Evolutionary conservation across 805 yeast species (phyloP).

Genomic region (Candida khao-thaluensis): DNA sequence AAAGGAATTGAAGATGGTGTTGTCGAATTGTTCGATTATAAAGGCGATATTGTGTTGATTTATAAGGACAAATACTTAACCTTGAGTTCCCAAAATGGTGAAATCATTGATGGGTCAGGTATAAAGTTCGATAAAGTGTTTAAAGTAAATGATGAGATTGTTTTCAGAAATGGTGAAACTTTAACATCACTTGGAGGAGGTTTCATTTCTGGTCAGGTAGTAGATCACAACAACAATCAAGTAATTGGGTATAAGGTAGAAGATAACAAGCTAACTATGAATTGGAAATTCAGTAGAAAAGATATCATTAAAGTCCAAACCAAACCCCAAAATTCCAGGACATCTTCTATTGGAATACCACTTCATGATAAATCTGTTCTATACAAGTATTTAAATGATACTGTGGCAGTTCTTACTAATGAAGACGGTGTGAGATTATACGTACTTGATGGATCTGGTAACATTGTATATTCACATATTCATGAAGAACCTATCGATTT

Average conservation of each 20-base stretch:
- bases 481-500: conserved; percentile 39
- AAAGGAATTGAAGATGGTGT: conserved; percentile 13
- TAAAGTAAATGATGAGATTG: conserved; percentile 6
- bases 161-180: not conserved
- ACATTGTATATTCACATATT: conserved; percentile 47
- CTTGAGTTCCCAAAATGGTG: conserved; percentile 20
- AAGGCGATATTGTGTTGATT: conserved; percentile 16
- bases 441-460: conserved; percentile 72
- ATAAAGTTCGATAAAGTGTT: conserved; percentile 10
- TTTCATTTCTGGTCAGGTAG: conserved; percentile 5
- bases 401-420: conserved; percentile 49
- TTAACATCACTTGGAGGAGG: not conserved
- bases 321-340: conserved; percentile 22
- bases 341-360: conserved; percentile 63
- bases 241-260: conserved; percentile 25
- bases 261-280: conserved; percentile 15
- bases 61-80: conserved; percentile 12
- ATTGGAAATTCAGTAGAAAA: conserved; percentile 32
- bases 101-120: conserved; percentile 12
- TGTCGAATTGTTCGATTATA: conserved; percentile 15
- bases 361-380: conserved; percentile 69
- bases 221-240: conserved; percentile 11
- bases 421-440: conserved; percentile 41
- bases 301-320: conserved; percentile 17
- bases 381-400: conserved; percentile 76